These are phyloP conservation scores for Scedosporium boydii DNA, from an alignment of 2,329 filamentous ascomycete species.

Conservation along the genomic window DNA sequence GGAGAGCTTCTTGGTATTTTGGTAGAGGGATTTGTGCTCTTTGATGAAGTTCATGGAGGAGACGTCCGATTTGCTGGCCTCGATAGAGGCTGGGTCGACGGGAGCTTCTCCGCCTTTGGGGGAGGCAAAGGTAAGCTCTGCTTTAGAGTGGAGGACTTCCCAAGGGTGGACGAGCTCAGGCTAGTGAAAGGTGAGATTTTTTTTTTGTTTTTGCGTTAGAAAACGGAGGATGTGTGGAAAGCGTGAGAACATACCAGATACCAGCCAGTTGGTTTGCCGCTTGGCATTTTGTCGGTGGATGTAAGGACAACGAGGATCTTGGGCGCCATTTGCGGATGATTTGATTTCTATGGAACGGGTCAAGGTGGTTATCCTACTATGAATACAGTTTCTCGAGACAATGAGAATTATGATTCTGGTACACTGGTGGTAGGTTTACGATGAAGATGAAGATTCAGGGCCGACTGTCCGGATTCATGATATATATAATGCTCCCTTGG, in stretches of 20 bases:
- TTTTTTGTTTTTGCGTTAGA: neutral
- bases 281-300: conserved; percentile 42
- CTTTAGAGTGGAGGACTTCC: conserved; percentile 43
- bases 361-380: neutral
- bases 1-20: conserved; percentile 49
- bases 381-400: neutral
- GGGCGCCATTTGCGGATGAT: conserved; percentile 33
- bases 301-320: conserved; percentile 65
- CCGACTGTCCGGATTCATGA: too few relatives aligned
- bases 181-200: conserved; percentile 18
- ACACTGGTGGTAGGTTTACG: too few relatives aligned
- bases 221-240: neutral
- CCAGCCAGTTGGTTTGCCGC: conserved; percentile 56
- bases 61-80: conserved; percentile 43
- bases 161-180: conserved; percentile 58
- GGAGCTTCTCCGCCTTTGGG: conserved; percentile 53
- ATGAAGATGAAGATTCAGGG: too few relatives aligned
- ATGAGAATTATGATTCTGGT: too few relatives aligned
- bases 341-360: neutral
- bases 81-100: conserved; percentile 49
- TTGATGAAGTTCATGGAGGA: conserved; percentile 44
- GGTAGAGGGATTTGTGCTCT: conserved; percentile 50
- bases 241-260: conserved; percentile 44
- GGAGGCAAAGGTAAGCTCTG: conserved; percentile 48
- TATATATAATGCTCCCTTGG: too few relatives aligned